Conservation (phyloP, 805 yeast species). For the Wickerhamiella dianesei region DNA sequence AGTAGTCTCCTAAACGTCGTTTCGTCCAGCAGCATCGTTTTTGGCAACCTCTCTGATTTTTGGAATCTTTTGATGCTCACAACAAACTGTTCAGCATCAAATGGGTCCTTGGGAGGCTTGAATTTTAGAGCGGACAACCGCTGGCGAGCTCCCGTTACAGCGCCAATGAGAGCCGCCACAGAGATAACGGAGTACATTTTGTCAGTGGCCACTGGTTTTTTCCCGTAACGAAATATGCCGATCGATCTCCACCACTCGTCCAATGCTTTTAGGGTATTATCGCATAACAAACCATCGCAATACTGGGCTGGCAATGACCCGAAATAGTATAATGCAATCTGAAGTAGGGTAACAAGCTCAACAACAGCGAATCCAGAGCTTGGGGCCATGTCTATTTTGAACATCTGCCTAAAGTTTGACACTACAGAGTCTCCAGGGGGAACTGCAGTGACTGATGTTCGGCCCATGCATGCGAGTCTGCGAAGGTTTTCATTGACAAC, state of each 20-base stretch:
- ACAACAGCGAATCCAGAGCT: slow-evolving; percentile 53
- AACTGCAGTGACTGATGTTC: slow-evolving; percentile 59
- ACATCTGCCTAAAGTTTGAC: slow-evolving; percentile 69
- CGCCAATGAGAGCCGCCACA: slow-evolving; percentile 68
- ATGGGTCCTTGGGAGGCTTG: slow-evolving; percentile 69
- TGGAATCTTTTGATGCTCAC: slow-evolving; percentile 65
- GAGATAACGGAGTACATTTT: slow-evolving; percentile 27
- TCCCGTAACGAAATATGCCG: slow-evolving; percentile 32
- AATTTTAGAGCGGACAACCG: slow-evolving; percentile 45
- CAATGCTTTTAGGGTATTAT: slow-evolving; percentile 59
- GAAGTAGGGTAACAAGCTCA: slow-evolving; percentile 63
- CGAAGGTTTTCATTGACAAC: slow-evolving; percentile 64
- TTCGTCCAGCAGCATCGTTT: slow-evolving; percentile 42
- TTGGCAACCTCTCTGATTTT: slow-evolving; percentile 44
- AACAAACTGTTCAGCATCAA: slow-evolving; percentile 58
- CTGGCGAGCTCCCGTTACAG: slow-evolving; percentile 51
- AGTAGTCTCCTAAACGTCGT: slow-evolving; percentile 39
- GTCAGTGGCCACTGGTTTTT: slow-evolving; percentile 13
- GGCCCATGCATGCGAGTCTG: slow-evolving; percentile 69
- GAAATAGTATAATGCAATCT: slow-evolving; percentile 65
- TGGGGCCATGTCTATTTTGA: slow-evolving; percentile 36
- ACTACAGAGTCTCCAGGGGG: slow-evolving; percentile 60
- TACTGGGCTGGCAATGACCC: slow-evolving; percentile 51
- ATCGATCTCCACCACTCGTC: slow-evolving; percentile 68
- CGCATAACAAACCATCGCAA: slow-evolving; percentile 79